Evolutionary conservation across 768 basidiomycete genomes (phyloP), one percentile per base, ranked within the genome.

Genomic region (Suillus bovinus): DNA sequence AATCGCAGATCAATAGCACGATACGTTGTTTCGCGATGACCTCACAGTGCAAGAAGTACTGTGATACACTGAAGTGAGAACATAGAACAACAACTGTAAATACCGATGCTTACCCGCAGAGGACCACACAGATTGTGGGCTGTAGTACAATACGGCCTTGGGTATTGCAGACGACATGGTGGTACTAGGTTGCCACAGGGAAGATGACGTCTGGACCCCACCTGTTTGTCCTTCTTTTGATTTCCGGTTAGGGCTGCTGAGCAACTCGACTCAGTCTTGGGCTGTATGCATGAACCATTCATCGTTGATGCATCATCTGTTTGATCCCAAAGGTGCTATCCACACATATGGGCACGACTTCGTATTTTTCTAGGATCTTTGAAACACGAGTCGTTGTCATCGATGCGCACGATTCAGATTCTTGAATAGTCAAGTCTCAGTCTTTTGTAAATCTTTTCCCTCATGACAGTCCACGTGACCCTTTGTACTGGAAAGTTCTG

Each of bases 141-240:
- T 83, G 74, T 87, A 87, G 76, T 94, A 95, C 1, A 95, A 79
- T 44, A 90, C 85, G n/a, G 93, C 93, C 76, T 93, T 94, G 58
- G 88, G 86, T 57, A 88, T 64, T 54, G 65, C 58, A 58, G 55
- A 61, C 39, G 44, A 54, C 3, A 64, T 49, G 36, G 68, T 36
- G 69, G 68, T 70, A 64, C 54, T 63, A 20, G 55, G 10, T 56
- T 27, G 24, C 53, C 20, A 36, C 53, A 16, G 53, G 24, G 17
- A 24, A 56, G 39, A 56, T 56, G 55, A 56, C 55, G 55, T 56
- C 55, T 27, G 24, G 38, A 56, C 36, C 24, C 54, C 24, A 34
- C 55, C 55, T 56, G 38, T 56, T 56, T 56, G 55, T 56, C 55
- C 55, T 56, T 56, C 55, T 56, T 56, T 56, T 56, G 55, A 56